These are phyloP conservation scores for Xerocomus nothofagi DNA, from an alignment of 1,284 basidiomycete genomes.

Conservation along the genomic window DNA sequence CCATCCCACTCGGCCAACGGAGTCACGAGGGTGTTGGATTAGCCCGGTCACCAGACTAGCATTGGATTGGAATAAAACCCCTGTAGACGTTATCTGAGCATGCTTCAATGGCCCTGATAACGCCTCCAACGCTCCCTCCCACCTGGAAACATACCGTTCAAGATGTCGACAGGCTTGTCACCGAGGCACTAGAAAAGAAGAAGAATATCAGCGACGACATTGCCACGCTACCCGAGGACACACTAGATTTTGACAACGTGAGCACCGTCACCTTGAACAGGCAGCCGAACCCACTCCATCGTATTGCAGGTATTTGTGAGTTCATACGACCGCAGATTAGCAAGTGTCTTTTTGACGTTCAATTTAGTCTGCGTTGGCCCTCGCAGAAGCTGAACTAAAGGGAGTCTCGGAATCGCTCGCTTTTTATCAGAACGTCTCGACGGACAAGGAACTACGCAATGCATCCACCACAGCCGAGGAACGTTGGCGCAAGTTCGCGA, in stretches of 20 bases:
- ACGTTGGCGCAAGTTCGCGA: slow-evolving; percentile 60
- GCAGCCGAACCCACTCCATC: not conserved
- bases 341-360: slow-evolving; percentile 4
- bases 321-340: slow-evolving; percentile 9
- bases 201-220: slow-evolving; percentile 58
- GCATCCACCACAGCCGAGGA: slow-evolving; percentile 71
- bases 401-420: slow-evolving; percentile 54
- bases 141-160: slow-evolving; percentile 67
- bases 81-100: not conserved
- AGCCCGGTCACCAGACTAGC: too few species aligned
- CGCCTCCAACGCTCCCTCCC: slow-evolving; percentile 65
- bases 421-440: slow-evolving; percentile 80
- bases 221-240: slow-evolving; percentile 52
- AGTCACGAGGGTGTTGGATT: not conserved
- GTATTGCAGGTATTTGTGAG: slow-evolving; percentile 61
- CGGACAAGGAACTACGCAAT: slow-evolving; percentile 68
- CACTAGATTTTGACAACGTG: slow-evolving; percentile 64
- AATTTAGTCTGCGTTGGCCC: slow-evolving; percentile 50
- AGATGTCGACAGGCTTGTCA: slow-evolving; percentile 57
- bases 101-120: slow-evolving; percentile 38
- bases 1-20: too few species aligned
- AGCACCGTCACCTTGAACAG: too few species aligned
- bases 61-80: too few species aligned
- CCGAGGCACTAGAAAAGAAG: slow-evolving; percentile 57
- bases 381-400: slow-evolving; percentile 58